Base-by-base conservation (phyloP, 306 rosid species). In the Benincasa hispida region DNA sequence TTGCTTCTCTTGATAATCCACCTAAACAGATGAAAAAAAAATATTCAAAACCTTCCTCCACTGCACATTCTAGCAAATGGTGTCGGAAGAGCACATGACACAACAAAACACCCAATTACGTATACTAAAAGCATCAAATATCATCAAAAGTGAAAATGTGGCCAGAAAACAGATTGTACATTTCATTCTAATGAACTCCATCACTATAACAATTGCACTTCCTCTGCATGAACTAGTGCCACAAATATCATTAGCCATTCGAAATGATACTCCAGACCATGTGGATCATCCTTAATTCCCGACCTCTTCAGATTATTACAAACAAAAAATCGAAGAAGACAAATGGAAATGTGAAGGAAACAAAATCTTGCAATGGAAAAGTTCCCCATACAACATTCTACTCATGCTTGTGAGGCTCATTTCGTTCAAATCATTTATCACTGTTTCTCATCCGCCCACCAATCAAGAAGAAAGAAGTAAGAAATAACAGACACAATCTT, bases 1-100 rank as follows among this genome's bases (percentile, higher is more conserved):
- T 72, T 90, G 96, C 84, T 92, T 94, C 84, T 91, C 99, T 86
- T 89, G 96, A 86, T 94, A 94, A 82, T 90, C 99, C 76, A 94
- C 99, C 99, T 92, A 77, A 54, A n/a, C 59, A 74, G 63, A 78
- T 78, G 39, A 15, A 78, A 76, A 78, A 76, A 74, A 80, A 76
- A 73, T 27, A 35, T 11, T 72, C 59, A 48, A 72, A 48, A 27
- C 57, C 42, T 15, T 41, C 32, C 14, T 21, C 50, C 30, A 37
- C 19, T 39, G 28, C 41, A 27, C 37, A 45, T 7, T 69, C 56
- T 5, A 68, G 10, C 76, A 24, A 70, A 47, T 70, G 39, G 37
- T 0, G 39, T 41, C 15, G 41, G 34, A 27, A 48, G 13, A 50
- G 27, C 41, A 47, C 27, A 7, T 1, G 57, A 47, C 34, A n/a